Conservation (phyloP, 1,284 basidiomycete genomes). For the Erythrobasidium hasegawianum region DNA sequence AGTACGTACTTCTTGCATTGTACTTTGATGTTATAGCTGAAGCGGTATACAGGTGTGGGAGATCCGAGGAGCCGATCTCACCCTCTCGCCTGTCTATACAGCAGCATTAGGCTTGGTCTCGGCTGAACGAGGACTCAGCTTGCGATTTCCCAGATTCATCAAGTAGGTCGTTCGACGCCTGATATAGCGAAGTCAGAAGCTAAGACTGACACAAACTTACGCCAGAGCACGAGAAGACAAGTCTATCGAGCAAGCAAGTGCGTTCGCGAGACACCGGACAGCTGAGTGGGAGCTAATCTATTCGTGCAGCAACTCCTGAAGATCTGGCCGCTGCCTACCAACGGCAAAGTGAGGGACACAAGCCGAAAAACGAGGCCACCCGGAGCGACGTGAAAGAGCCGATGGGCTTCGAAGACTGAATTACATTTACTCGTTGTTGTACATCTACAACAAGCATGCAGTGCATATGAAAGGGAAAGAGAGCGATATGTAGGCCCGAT, state of each 20-base stretch:
- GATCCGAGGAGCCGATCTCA: slow-evolving; percentile 86
- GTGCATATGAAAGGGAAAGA: not conserved
- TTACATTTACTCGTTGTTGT: not conserved
- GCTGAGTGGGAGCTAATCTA: not conserved
- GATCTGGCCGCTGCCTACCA: slow-evolving; percentile 32
- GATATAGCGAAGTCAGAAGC: not conserved
- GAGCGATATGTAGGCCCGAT: slow-evolving; percentile 22
- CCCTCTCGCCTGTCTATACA: slow-evolving; percentile 79
- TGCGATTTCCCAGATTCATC: slow-evolving; percentile 52
- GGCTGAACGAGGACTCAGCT: slow-evolving; percentile 58
- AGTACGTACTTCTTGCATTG: slow-evolving; percentile 54
- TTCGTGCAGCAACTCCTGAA: slow-evolving; percentile 31
- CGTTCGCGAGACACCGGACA: not conserved
- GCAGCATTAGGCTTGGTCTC: slow-evolving; percentile 71
- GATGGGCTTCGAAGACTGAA: slow-evolving; percentile 5
- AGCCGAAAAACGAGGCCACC: slow-evolving; percentile 13
- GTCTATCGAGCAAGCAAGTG: slow-evolving; percentile 43
- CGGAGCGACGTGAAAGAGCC: not conserved
- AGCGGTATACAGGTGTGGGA: slow-evolving; percentile 60
- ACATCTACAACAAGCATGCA: not conserved
- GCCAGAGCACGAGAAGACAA: slow-evolving; percentile 39
- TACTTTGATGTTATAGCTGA: slow-evolving; percentile 1
- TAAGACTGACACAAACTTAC: not conserved
- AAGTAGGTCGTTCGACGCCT: slow-evolving; percentile 18
- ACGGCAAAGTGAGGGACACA: slow-evolving; percentile 34